Percentiles rank a stretch among this genome's conserved stretches.
Conservation (phyloP, 768 basidiomycete genomes). For the Rhizopogon vulgaris region DNA sequence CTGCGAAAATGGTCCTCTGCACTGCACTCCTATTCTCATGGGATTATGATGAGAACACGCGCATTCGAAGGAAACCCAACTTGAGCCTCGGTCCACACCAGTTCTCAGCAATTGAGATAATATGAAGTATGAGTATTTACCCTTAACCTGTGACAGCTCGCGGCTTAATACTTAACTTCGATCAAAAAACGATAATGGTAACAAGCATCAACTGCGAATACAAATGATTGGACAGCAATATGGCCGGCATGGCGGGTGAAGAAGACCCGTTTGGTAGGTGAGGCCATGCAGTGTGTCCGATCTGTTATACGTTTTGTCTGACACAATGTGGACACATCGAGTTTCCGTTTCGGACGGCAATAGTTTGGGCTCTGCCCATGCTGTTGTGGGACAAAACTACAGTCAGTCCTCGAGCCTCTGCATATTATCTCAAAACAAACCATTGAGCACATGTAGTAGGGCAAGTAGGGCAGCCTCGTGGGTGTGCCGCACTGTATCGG, state of each 20-base stretch:
- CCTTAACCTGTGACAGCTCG: not conserved
- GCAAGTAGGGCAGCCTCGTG: conserved; percentile 29
- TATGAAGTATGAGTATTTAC: not conserved
- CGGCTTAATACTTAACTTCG: not conserved
- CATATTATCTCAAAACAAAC: conserved; percentile 19
- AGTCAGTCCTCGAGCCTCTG: conserved; percentile 10
- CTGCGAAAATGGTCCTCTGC: not conserved
- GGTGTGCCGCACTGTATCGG: conserved; percentile 37
- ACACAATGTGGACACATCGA: conserved; percentile 16
- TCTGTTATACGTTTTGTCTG: conserved; percentile 7
- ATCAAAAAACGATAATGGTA: not conserved
- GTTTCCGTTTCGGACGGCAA: conserved; percentile 14
- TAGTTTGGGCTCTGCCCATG: conserved; percentile 15
- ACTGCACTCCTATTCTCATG: not conserved
- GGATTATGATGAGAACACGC: not conserved
- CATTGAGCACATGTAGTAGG: conserved; percentile 33
- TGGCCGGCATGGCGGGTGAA: conserved; percentile 11
- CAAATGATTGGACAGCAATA: conserved; percentile 40
- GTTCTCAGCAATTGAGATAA: not conserved
- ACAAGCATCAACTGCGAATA: conserved; percentile 49
- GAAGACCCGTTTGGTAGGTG: not conserved
- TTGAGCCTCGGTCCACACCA: not conserved
- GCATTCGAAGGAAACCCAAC: not conserved
- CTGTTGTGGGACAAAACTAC: conserved; percentile 6
- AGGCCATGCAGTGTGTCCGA: not conserved